phyloP scores from a whole-genome alignment of 257 asterid species.

The Nicotiana knightiana region DNA sequence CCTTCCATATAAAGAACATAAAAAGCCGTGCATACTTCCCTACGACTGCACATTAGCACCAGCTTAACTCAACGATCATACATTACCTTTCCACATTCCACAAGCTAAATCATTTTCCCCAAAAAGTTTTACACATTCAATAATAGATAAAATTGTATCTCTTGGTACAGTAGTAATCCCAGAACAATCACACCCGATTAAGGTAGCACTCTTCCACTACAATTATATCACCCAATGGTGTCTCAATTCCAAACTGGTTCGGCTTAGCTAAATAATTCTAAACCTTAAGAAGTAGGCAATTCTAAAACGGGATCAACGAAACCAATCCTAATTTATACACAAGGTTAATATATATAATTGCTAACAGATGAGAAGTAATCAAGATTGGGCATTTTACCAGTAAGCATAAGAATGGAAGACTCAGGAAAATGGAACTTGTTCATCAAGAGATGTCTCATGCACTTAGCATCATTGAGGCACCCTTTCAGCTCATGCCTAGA shows the following conservation, averaged over 20 bases:
- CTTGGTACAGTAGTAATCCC: no score
- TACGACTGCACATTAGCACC: no score
- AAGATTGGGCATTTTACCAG: constrained; percentile 39
- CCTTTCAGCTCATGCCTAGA: constrained; percentile 92
- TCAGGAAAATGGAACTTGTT: constrained; percentile 83
- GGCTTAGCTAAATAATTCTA: not conserved
- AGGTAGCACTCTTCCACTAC: no score
- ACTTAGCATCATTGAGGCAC: constrained; percentile 92
- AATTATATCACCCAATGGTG: not conserved
- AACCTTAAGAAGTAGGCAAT: not conserved
- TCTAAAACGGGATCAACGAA: not conserved
- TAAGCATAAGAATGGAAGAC: constrained; percentile 81
- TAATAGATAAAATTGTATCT: no score
- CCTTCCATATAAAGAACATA: no score
- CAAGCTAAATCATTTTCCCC: no score
- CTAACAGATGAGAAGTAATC: not conserved
- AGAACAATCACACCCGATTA: no score
- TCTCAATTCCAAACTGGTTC: not conserved
- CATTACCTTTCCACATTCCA: no score
- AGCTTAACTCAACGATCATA: no score
- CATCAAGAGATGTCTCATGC: constrained; percentile 68
- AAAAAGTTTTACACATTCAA: no score
- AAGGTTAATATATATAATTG: no score
- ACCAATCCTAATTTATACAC: not conserved
- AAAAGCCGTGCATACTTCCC: no score